Evolutionary conservation across 179 eudicot species (phyloP).

Genomic region (Nepenthes alata): DNA sequence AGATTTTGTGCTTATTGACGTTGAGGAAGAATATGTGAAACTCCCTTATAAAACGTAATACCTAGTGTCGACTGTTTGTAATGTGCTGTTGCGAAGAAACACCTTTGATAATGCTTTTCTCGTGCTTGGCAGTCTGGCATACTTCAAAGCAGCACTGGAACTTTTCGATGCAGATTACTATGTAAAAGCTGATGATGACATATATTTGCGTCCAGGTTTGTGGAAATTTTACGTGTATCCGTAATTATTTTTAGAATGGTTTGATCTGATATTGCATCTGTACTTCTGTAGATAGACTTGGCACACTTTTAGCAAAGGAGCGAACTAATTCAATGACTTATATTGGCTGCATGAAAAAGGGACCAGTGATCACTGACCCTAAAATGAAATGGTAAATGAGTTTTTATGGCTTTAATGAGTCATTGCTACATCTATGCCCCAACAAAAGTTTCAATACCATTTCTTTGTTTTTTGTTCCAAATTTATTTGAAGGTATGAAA

Average conservation of each 20-base stretch:
- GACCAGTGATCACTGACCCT: constrained; percentile 66
- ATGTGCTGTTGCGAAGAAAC: background rate
- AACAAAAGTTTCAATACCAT: background rate
- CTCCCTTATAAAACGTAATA: constrained; percentile 55
- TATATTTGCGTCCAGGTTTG: constrained; percentile 62
- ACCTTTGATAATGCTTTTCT: background rate
- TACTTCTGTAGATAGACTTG: constrained; percentile 41
- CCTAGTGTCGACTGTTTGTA: background rate
- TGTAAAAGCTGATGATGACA: constrained; percentile 68
- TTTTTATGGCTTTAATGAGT: background rate
- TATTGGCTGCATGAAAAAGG: constrained; percentile 78
- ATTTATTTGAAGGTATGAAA: constrained; percentile 41
- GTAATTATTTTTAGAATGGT: background rate
- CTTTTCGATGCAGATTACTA: constrained; percentile 60
- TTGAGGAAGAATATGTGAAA: constrained; percentile 45
- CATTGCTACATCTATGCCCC: constrained; percentile 3
- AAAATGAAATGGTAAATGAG: constrained; percentile 48
- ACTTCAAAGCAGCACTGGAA: constrained; percentile 48
- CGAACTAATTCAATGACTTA: constrained; percentile 40
- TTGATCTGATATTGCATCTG: background rate
- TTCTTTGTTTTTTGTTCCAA: background rate
- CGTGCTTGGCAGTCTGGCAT: constrained; percentile 37
- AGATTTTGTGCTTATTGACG: constrained; percentile 49
- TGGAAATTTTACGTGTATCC: background rate
- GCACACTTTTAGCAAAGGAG: constrained; percentile 64